A percentile compares a stretch with the other conserved stretches of the same genome.
phyloP scores from a whole-genome alignment of 345 rosid genomes.

The Melaleuca quinquenervia region DNA sequence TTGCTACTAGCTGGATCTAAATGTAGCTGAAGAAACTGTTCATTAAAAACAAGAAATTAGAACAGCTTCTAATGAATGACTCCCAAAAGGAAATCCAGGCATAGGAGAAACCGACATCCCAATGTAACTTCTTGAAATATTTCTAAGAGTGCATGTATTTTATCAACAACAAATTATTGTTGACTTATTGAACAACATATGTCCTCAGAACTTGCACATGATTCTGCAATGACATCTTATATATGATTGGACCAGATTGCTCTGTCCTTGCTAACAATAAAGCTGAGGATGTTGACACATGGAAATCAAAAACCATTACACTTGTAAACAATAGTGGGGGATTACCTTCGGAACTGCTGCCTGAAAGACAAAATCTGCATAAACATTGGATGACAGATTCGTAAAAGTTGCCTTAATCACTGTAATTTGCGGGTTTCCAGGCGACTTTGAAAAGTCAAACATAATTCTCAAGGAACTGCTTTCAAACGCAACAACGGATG shows the following conservation, averaged over 20 bases:
- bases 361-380: conserved; percentile 79
- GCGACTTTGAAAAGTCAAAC: conserved; percentile 67
- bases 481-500: conserved; percentile 68
- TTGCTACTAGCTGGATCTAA: conserved; percentile 88
- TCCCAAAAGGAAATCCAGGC: neutral
- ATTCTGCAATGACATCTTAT: neutral
- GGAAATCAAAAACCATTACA: neutral
- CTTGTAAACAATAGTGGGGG: neutral
- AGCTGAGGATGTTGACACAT: neutral
- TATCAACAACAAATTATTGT: neutral
- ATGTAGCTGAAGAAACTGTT: conserved; percentile 92
- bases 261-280: neutral
- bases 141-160: neutral
- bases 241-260: neutral
- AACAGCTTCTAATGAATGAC: neutral
- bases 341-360: conserved; percentile 99
- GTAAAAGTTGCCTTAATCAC: conserved; percentile 62
- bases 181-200: neutral
- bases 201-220: neutral
- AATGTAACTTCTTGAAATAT: neutral
- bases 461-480: conserved; percentile 73
- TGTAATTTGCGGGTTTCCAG: conserved; percentile 65
- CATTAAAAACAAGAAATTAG: conserved; percentile 4
- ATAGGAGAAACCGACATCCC: neutral
- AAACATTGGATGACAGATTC: conserved; percentile 53